phyloP scores from a whole-genome alignment of 345 rosid species.

The Populus tremula region DNA sequence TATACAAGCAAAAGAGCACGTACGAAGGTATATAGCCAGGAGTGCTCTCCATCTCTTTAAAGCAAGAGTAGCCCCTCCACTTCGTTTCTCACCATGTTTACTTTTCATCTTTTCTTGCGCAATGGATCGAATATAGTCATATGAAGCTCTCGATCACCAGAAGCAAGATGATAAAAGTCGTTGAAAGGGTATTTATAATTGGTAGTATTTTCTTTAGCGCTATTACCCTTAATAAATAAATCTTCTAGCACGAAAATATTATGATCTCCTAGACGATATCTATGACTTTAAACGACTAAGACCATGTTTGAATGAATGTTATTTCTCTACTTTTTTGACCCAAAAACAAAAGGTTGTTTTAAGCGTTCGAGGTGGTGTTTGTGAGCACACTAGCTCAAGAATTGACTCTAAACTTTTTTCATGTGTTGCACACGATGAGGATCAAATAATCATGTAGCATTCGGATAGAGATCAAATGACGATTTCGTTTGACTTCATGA shows the following conservation, averaged over 20 bases:
- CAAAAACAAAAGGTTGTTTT: not conserved
- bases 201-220: not conserved
- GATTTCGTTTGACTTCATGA: not conserved
- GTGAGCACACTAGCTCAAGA: not conserved
- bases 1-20: not conserved
- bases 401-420: not conserved
- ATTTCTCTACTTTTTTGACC: slow-evolving; percentile 22
- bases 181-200: not conserved
- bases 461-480: not conserved
- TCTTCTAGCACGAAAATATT: not conserved
- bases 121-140: not conserved
- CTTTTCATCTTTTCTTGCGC: not conserved
- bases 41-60: slow-evolving; percentile 24
- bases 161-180: not conserved
- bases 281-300: slow-evolving; percentile 28
- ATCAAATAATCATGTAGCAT: not conserved
- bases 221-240: not conserved
- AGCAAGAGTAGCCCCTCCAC: not conserved
- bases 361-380: not conserved
- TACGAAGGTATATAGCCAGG: not conserved
- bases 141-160: not conserved
- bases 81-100: too few relatives aligned
- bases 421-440: not conserved
- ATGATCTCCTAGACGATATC: slow-evolving; percentile 20
- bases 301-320: slow-evolving; percentile 5